Conservation (phyloP, 2,329 filamentous ascomycete species). For the Macrophomina tecta region DNA sequence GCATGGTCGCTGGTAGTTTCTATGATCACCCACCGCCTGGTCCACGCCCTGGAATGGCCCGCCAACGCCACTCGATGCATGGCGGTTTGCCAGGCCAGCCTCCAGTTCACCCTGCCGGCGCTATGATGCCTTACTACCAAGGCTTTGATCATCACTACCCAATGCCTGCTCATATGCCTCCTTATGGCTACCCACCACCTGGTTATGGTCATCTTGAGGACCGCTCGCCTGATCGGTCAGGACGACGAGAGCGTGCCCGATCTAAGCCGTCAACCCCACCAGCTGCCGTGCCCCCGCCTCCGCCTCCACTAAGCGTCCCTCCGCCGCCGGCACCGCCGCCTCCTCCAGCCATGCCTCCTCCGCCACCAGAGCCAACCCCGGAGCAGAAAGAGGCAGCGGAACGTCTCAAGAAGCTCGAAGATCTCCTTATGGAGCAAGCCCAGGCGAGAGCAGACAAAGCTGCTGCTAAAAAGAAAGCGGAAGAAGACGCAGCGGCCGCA, state of each 20-base stretch:
- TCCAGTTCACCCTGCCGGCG: constrained; percentile 10
- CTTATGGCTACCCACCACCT: constrained; percentile 11
- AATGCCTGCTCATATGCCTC: constrained; percentile 21
- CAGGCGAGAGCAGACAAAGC: constrained; percentile 45
- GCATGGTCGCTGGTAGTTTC: constrained; percentile 37
- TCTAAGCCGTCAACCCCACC: constrained; percentile 37
- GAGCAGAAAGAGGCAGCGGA: constrained; percentile 41
- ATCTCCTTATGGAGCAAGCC: constrained; percentile 43
- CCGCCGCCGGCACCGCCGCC: constrained; percentile 27
- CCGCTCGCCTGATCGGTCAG: constrained; percentile 31
- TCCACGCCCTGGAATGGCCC: constrained; percentile 32
- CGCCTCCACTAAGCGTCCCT: constrained; percentile 31
- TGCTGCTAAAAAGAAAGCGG: constrained; percentile 42
- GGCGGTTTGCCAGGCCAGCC: constrained; percentile 22
- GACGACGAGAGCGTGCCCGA: constrained; percentile 28
- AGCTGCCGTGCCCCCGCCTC: constrained; percentile 32
- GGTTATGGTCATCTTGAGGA: background rate
- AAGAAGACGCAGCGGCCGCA: constrained; percentile 38
- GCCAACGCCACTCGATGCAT: constrained; percentile 22
- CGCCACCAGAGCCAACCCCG: constrained; percentile 30
- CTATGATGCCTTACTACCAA: constrained; percentile 25
- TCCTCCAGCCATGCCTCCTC: constrained; percentile 27
- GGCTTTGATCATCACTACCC: constrained; percentile 18
- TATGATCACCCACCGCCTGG: constrained; percentile 40
- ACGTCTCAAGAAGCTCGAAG: constrained; percentile 45